These are phyloP conservation scores for Stachybotrys elegans DNA, from an alignment of 2,329 filamentous ascomycete genomes.

Conservation along the genomic window DNA sequence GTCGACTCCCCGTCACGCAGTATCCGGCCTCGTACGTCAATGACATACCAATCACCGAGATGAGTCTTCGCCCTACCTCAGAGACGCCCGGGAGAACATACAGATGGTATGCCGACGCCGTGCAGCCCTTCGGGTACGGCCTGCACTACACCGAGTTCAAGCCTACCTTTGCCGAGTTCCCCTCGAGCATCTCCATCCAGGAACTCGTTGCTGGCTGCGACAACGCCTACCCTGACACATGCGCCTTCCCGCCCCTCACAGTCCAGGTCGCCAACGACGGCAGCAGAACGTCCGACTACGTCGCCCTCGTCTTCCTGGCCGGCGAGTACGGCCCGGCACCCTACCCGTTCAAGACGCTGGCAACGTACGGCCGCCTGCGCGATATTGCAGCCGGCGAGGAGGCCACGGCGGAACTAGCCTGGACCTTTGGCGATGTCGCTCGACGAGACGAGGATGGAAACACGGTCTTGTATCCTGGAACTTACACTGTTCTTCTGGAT, in stretches of 20 bases:
- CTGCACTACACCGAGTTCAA: slow-evolving; percentile 55
- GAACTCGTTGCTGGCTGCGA: slow-evolving; percentile 27
- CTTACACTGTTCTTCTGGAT: slow-evolving; percentile 43
- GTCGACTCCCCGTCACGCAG: slow-evolving; percentile 48
- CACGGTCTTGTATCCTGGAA: slow-evolving; percentile 47
- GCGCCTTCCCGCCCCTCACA: slow-evolving; percentile 27
- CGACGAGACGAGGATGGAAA: slow-evolving; percentile 45
- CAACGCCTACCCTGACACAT: slow-evolving; percentile 33
- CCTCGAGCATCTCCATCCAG: slow-evolving; percentile 24
- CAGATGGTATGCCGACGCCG: slow-evolving; percentile 48
- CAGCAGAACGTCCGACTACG: slow-evolving; percentile 42
- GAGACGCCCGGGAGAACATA: slow-evolving; percentile 51
- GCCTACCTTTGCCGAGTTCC: neutral
- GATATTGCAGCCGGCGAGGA: slow-evolving; percentile 27
- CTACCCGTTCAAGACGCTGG: slow-evolving; percentile 47
- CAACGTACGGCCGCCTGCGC: slow-evolving; percentile 41
- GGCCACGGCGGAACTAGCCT: slow-evolving; percentile 26
- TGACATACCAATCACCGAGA: slow-evolving; percentile 48
- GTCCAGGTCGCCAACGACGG: slow-evolving; percentile 46
- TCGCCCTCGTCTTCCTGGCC: slow-evolving; percentile 44
- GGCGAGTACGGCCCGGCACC: slow-evolving; percentile 41
- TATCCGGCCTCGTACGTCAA: slow-evolving; percentile 48
- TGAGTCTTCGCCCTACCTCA: slow-evolving; percentile 44
- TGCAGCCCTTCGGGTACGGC: slow-evolving; percentile 50
- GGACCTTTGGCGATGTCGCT: slow-evolving; percentile 44